A percentile compares a stretch with the other conserved stretches of the same genome.
phyloP scores from a whole-genome alignment of 192 early-diverging fungal genomes.

The Helicostylum pulchrum region DNA sequence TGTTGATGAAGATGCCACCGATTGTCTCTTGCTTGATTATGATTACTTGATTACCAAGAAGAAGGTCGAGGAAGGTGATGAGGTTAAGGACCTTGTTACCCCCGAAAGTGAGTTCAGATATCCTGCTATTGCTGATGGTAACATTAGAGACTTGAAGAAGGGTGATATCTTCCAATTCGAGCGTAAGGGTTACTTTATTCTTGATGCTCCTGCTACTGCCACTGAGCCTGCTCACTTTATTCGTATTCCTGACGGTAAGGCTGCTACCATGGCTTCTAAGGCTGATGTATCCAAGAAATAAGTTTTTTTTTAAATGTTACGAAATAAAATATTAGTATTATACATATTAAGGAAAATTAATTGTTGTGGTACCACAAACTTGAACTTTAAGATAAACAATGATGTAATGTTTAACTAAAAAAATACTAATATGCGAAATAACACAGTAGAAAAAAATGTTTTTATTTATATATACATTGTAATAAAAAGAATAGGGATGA shows the following conservation, averaged over 20 bases:
- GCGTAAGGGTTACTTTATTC: constrained; percentile 92
- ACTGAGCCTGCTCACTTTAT: constrained; percentile 66
- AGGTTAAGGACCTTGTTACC: constrained; percentile 78
- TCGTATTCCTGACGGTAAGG: constrained; percentile 91
- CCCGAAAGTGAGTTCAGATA: constrained; percentile 80
- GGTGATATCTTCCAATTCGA: constrained; percentile 96
- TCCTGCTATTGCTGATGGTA: constrained; percentile 64
- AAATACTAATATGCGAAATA: too few relatives aligned
- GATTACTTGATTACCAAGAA: constrained; percentile 98
- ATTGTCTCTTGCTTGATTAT: constrained; percentile 80
- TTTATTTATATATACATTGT: too few relatives aligned
- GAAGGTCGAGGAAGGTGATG: constrained; percentile 92
- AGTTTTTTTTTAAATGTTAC: not conserved
- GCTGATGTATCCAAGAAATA: constrained; percentile 34
- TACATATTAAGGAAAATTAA: too few relatives aligned
- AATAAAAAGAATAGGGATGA: too few relatives aligned
- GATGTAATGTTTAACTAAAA: too few relatives aligned
- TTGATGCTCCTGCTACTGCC: constrained; percentile 61
- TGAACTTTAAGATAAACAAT: too few relatives aligned
- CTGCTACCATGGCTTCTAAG: constrained; percentile 65
- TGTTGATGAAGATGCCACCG: constrained; percentile 56
- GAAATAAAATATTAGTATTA: too few relatives aligned
- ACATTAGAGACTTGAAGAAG: constrained; percentile 48
- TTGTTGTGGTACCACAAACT: too few relatives aligned
- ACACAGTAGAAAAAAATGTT: too few relatives aligned